Evolutionary conservation across 2,329 filamentous ascomycete species (phyloP).

Genomic region (Coccinonectria pachysandricola): DNA sequence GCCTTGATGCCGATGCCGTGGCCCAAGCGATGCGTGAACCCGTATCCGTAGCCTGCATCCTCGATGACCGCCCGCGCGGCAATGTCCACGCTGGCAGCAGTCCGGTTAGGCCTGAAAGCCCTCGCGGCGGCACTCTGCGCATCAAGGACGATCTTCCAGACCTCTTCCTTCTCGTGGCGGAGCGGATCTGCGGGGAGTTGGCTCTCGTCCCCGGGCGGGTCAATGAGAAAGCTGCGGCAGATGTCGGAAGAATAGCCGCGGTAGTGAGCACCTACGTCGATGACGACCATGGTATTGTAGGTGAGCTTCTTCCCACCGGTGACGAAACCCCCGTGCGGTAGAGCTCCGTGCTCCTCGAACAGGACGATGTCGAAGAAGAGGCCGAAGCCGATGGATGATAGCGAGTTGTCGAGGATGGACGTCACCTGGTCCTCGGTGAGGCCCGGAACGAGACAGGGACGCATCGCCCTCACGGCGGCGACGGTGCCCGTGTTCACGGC

Average conservation of each 20-base stretch:
- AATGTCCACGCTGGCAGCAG: conserved; percentile 49
- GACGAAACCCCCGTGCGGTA: conserved; percentile 43
- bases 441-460: conserved; percentile 41
- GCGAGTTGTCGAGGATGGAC: conserved; percentile 42
- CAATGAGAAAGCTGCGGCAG: conserved; percentile 50
- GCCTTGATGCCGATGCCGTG: conserved; percentile 59
- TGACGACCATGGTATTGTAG: conserved; percentile 46
- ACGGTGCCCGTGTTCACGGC: conserved; percentile 56
- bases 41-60: conserved; percentile 45
- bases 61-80: conserved; percentile 48
- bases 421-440: conserved; percentile 49
- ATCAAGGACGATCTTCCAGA: conserved; percentile 53
- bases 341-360: conserved; percentile 45
- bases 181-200: conserved; percentile 12
- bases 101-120: conserved; percentile 39
- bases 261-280: conserved; percentile 53
- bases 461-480: conserved; percentile 48
- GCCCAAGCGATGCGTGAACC: conserved; percentile 52
- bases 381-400: conserved; percentile 42
- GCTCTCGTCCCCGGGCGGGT: conserved; percentile 16
- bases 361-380: conserved; percentile 56
- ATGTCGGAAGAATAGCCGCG: conserved; percentile 55
- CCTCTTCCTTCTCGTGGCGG: conserved; percentile 39
- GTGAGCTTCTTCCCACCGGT: conserved; percentile 41
- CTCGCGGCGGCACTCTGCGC: conserved; percentile 46